phyloP scores from a whole-genome alignment of 2,329 filamentous ascomycete genomes.

The Talaromyces pinophilus region DNA sequence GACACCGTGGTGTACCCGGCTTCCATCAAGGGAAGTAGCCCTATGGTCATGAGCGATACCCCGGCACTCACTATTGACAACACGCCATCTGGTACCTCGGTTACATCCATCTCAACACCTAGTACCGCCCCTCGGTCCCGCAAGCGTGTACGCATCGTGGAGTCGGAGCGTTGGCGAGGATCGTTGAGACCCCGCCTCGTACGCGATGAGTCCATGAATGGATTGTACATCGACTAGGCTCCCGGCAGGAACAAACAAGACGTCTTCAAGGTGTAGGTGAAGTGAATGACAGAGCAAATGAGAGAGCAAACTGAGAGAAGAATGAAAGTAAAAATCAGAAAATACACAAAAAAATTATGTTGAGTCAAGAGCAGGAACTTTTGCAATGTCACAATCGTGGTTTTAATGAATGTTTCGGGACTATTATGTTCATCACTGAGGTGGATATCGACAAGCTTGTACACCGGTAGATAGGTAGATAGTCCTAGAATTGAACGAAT shows the following conservation, averaged over 20 bases:
- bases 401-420: background rate
- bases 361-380: background rate
- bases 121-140: background rate
- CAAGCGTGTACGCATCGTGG: background rate
- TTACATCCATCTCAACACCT: background rate
- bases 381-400: background rate
- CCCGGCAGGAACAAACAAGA: background rate
- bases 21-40: background rate
- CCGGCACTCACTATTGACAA: background rate
- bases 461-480: background rate
- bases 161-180: background rate
- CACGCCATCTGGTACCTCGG: background rate
- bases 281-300: background rate
- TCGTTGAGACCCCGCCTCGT: background rate
- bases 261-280: background rate
- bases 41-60: background rate
- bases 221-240: background rate
- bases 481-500: background rate
- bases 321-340: background rate
- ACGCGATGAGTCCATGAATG: background rate
- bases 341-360: conserved; percentile 4
- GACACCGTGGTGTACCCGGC: background rate
- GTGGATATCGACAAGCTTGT: background rate
- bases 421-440: background rate
- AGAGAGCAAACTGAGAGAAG: background rate